A percentile compares a stretch with the other conserved stretches of the same genome.
Conservation (phyloP, 2,329 filamentous ascomycete species). For the Aspergillus sp. region DNA sequence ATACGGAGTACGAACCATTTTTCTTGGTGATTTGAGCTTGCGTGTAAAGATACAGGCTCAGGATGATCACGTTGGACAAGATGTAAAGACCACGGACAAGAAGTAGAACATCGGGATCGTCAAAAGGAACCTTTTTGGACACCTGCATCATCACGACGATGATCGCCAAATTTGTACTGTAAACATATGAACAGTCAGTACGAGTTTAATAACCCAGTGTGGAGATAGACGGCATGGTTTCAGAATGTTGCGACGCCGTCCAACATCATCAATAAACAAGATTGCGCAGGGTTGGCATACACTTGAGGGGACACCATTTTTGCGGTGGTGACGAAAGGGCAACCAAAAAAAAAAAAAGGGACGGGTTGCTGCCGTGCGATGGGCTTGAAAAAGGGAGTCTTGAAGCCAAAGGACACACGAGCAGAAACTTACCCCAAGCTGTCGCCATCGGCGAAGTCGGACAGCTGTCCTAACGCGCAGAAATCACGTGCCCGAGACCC, state of each 20-base stretch:
- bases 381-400: conserved; percentile 8
- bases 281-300: conserved; percentile 45
- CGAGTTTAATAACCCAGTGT: background rate
- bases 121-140: conserved; percentile 91
- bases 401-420: conserved; percentile 13
- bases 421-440: conserved; percentile 20
- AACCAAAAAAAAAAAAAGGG: conserved; percentile 17
- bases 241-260: background rate
- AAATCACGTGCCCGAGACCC: conserved; percentile 18
- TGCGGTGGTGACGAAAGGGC: conserved; percentile 21
- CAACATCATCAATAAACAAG: background rate
- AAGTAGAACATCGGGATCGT: conserved; percentile 72
- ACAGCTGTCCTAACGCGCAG: conserved; percentile 25
- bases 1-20: conserved; percentile 68
- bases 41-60: conserved; percentile 80
- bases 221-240: background rate
- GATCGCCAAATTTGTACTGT: conserved; percentile 87
- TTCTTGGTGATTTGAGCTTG: conserved; percentile 88
- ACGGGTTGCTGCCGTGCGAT: conserved; percentile 9
- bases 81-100: conserved; percentile 65
- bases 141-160: conserved; percentile 98
- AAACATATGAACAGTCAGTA: conserved; percentile 17
- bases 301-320: conserved; percentile 68
- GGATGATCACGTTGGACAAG: conserved; percentile 78
- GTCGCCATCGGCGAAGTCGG: conserved; percentile 22